Evolutionary conservation across 225 moss, liverwort and hornwort genomes (phyloP), one percentile per base, ranked within the genome.

Genomic region (Bryum argenteum): DNA sequence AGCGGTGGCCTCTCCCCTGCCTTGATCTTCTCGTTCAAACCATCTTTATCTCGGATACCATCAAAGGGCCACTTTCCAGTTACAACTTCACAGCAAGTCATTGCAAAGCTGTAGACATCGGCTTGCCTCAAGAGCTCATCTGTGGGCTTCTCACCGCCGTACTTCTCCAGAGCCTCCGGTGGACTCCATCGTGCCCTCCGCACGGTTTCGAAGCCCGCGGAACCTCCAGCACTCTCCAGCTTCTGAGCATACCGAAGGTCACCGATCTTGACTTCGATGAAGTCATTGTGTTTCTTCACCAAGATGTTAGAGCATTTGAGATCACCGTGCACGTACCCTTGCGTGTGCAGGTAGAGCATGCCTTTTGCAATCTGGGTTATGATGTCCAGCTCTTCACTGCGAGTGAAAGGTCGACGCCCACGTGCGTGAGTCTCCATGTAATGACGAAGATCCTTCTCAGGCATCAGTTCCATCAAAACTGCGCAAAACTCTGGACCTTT

Each of bases 121-220:
- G 23, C 23, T 24, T n/a, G 22, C 23, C 23, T 11, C 11, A 13
- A 56, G 23, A 13, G 22, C 56, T n/a, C n/a, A n/a, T n/a, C n/a
- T n/a, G n/a, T n/a, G 0, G 23, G 56, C 22, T 24, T 56, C n/a
- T n/a, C n/a, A n/a, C n/a, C n/a, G 10, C 10, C 3, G 23, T 10
- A 24, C 56, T n/a, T 10, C 23, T 56, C 12, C 8, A 66, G 21
- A 5, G 66, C 66, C 48, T 74, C 74, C 4, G 74, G 74, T 37
- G 74, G 66, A 19, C 58, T 14, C 74, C 74, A 74, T 12, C 57
- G 74, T 74, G 65, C 74, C 74, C 42, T 39, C 74, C 17, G 20
- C 56, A 56, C n/a, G n/a, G n/a, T 11, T 9, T 2, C 3, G n/a
- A n/a, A n/a, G n/a, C n/a, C n/a, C n/a, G n/a, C n/a, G n/a, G n/a